Evolutionary conservation across 75 land plant species (phyloP).

Genomic region (Pinus taeda): DNA sequence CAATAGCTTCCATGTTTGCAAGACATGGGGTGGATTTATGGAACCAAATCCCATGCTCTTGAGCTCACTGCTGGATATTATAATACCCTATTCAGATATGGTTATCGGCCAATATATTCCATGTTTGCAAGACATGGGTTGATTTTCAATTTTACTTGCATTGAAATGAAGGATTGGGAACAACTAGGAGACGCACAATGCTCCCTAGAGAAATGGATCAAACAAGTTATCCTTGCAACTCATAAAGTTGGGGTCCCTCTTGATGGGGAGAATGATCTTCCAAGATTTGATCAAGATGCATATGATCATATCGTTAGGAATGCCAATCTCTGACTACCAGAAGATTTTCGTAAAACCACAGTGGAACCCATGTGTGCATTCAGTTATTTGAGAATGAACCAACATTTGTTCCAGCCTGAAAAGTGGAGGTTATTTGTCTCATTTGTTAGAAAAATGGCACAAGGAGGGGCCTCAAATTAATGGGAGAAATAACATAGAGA

Average conservation of each 20-base stretch:
- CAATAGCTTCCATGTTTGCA: no score
- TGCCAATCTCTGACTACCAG: constrained; percentile 3
- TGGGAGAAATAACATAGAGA: no score
- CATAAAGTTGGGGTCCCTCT: constrained; percentile 7
- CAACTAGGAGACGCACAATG: no score
- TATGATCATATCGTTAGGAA: constrained; percentile 53
- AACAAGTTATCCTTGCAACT: no score
- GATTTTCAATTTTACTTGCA: no score
- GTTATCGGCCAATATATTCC: no score
- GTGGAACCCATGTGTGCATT: constrained; percentile 65
- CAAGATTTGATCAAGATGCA: constrained; percentile 70
- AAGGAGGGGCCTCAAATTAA: no score
- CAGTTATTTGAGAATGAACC: constrained; percentile 71
- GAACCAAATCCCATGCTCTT: constrained; percentile 52
- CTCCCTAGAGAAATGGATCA: no score
- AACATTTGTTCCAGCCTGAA: constrained; percentile 62
- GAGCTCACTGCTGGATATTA: no score
- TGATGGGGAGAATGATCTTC: constrained; percentile 87
- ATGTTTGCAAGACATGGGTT: no score
- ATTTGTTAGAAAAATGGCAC: constrained; percentile 52
- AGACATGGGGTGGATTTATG: constrained; percentile 53
- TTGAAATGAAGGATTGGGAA: no score
- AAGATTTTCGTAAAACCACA: constrained; percentile 15
- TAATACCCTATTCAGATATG: no score
- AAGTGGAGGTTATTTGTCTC: constrained; percentile 58